phyloP scores from a whole-genome alignment of 2,329 filamentous ascomycete genomes.

The Hymenotorrendiella dingleyae region DNA sequence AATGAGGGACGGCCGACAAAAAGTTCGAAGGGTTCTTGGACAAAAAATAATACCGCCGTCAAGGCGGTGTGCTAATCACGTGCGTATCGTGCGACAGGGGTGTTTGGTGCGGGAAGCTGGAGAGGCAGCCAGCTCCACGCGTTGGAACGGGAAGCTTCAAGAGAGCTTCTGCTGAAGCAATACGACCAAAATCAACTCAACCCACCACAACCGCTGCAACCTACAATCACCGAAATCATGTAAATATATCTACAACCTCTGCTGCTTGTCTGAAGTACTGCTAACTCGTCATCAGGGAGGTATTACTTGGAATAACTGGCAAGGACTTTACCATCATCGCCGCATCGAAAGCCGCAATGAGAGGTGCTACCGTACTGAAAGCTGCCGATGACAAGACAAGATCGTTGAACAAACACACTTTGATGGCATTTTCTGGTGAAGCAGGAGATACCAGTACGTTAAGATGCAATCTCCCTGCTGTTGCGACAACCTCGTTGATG shows the following conservation, averaged over 20 bases:
- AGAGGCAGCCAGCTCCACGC: constrained; percentile 30
- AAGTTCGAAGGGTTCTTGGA: neutral
- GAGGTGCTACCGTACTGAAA: constrained; percentile 94
- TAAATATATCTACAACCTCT: constrained; percentile 14
- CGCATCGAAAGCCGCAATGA: constrained; percentile 96
- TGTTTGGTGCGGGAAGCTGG: neutral
- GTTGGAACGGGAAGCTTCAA: constrained; percentile 22
- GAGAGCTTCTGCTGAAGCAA: constrained; percentile 18
- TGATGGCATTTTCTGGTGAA: constrained; percentile 94
- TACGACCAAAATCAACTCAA: constrained; percentile 16
- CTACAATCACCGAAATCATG: constrained; percentile 24
- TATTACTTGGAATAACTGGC: constrained; percentile 94
- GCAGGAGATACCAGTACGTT: constrained; percentile 83
- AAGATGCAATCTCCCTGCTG: constrained; percentile 14
- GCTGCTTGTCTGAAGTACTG: too few relatives aligned
- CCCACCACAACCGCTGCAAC: constrained; percentile 14
- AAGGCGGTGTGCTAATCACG: neutral
- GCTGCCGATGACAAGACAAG: constrained; percentile 94
- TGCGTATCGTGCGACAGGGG: constrained; percentile 6
- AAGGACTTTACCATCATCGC: constrained; percentile 99
- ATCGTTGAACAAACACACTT: constrained; percentile 82
- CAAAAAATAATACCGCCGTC: constrained; percentile 10
- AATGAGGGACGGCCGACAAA: neutral
- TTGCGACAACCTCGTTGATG: constrained; percentile 5
- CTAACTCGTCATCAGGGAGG: too few relatives aligned